Percentiles rank a stretch among this genome's conserved stretches.
These are phyloP conservation scores for Logfia minima DNA, from an alignment of 129 eudicot species.

Conservation along the genomic window DNA sequence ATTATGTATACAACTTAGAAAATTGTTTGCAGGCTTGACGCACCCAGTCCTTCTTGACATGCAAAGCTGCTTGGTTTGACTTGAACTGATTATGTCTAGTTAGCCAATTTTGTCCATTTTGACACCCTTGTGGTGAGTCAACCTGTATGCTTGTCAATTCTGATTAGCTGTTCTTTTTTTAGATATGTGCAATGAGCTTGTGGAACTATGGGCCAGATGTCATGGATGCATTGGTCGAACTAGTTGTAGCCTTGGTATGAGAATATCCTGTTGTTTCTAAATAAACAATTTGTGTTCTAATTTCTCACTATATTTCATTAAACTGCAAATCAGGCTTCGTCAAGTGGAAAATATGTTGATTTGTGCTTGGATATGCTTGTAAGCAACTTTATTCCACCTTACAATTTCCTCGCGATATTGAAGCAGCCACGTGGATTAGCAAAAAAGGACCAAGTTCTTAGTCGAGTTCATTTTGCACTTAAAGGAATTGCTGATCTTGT, in stretches of 20 bases:
- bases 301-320: not conserved
- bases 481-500: conserved; percentile 62
- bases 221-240: conserved; percentile 89
- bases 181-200: conserved; percentile 82
- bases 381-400: conserved; percentile 74
- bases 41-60: not conserved
- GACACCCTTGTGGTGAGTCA: not conserved
- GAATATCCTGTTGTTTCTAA: not conserved
- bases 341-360: conserved; percentile 74
- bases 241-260: conserved; percentile 72
- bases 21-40: not conserved
- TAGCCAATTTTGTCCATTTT: not conserved
- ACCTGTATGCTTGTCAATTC: not conserved
- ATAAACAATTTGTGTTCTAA: not conserved
- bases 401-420: conserved; percentile 42
- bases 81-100: not conserved
- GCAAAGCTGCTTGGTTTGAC: not conserved
- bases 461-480: conserved; percentile 73
- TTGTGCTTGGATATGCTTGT: conserved; percentile 92
- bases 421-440: conserved; percentile 64
- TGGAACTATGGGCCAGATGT: conserved; percentile 91
- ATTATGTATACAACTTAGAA: not conserved
- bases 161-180: conserved; percentile 18
- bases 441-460: conserved; percentile 76
- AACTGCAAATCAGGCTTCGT: conserved; percentile 58